Conservation (phyloP, 768 basidiomycete genomes). For the Royoungia palumana region DNA sequence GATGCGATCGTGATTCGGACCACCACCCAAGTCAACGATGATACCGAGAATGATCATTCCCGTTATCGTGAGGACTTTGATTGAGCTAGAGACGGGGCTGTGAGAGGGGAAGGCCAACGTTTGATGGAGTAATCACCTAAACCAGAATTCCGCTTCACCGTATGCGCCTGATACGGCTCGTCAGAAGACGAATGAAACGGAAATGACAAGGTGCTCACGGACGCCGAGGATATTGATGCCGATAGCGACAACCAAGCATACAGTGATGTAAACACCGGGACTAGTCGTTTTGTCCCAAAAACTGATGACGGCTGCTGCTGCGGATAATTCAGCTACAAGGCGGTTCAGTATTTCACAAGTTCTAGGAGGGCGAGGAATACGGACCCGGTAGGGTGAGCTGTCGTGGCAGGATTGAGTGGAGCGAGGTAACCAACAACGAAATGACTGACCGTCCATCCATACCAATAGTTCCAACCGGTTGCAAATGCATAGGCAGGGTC, state of each 20-base stretch:
- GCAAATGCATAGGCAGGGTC: conserved; percentile 45
- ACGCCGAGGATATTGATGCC: conserved; percentile 43
- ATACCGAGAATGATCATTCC: conserved; percentile 47
- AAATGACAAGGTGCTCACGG: conserved; percentile 19
- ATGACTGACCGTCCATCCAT: conserved; percentile 31
- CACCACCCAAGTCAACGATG: conserved; percentile 51
- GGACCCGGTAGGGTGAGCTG: conserved; percentile 27
- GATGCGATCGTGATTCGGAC: conserved; percentile 49
- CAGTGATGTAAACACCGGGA: conserved; percentile 49
- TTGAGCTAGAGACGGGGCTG: conserved; percentile 31
- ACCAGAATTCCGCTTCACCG: conserved; percentile 49
- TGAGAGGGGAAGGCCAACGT: not conserved
- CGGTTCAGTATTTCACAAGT: conserved; percentile 1
- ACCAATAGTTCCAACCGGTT: conserved; percentile 43
- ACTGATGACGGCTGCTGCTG: conserved; percentile 48
- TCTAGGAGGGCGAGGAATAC: not conserved
- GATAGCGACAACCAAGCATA: conserved; percentile 50
- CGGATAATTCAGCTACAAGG: conserved; percentile 42
- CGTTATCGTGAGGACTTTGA: conserved; percentile 49
- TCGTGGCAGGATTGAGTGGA: not conserved
- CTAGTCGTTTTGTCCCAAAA: conserved; percentile 43
- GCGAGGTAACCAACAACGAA: not conserved
- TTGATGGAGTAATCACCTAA: conserved; percentile 27
- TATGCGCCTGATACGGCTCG: conserved; percentile 30
- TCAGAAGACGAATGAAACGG: not conserved